Base-by-base conservation (phyloP, 257 asterid species). In the Buddleja alternifolia region DNA sequence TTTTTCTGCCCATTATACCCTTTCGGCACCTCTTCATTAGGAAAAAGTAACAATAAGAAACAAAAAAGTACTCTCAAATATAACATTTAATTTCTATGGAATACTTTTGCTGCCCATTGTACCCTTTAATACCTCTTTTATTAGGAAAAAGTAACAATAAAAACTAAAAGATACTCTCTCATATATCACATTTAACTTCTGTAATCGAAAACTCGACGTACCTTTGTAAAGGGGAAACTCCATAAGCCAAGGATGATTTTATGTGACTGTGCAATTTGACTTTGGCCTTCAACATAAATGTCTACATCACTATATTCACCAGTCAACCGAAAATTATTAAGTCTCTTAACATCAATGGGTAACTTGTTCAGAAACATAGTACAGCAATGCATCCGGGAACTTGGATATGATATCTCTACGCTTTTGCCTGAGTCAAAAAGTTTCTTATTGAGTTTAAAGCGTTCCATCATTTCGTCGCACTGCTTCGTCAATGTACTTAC, bases 171-270 rank as follows among this genome's bases (percentile, higher is more conserved):
- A 36, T 44, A 34, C 23, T 6, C 12, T 52, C 16, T 6, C 21
- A 25, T n/a, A 36, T 45, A 71, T 32, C 56, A 42, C 55, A 52
- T 3, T 11, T 56, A 37, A 24, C 53, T 9, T 24, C 16, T 24
- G 4, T 14, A 12, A 64, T 48, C 37, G 9, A 23, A 40, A 64
- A 65, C 39, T 59, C n/a, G 6, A 12, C 53, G 24, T 86, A 92
- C 99, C 97, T 94, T 94, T 32, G 91, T 78, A 60, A 94, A 91
- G 73, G 97, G 96, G 73, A 80, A 66, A 78, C 99, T 94, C 99
- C 99, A 91, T 62, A 90, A 77, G 63, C 97, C 89, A 79, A 91
- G 96, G 77, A 91, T 83, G 74, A 94, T 80, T 82, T 83, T 86
- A 77, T 94, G 99, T 25, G 90, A 75, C 48, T 53, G 79, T n/a